phyloP scores from a whole-genome alignment of 805 yeast genomes.

The Yamadazyma nakazawae region DNA sequence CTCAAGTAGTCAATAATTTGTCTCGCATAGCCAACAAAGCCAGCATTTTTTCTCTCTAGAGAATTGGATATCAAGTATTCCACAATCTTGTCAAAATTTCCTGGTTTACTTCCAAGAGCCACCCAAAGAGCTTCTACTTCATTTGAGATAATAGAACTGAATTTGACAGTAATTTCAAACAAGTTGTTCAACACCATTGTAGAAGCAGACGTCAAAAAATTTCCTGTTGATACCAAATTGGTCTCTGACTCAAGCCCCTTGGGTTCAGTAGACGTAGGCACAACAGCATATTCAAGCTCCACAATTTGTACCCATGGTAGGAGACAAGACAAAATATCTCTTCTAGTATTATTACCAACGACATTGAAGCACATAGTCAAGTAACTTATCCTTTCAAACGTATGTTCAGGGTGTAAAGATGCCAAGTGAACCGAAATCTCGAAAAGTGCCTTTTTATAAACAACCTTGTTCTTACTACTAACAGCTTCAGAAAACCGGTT shows the following conservation, averaged over 20 bases:
- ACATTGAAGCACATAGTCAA: slow-evolving; percentile 63
- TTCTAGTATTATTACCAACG: slow-evolving; percentile 57
- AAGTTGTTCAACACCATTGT: slow-evolving; percentile 76
- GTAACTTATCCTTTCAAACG: slow-evolving; percentile 64
- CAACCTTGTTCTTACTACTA: slow-evolving; percentile 72
- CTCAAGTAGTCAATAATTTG: slow-evolving; percentile 81
- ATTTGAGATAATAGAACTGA: slow-evolving; percentile 68
- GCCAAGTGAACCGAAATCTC: slow-evolving; percentile 77
- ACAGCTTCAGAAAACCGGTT: slow-evolving; percentile 66
- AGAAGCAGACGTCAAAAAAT: slow-evolving; percentile 26
- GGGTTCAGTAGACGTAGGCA: neutral
- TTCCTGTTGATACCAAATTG: slow-evolving; percentile 2
- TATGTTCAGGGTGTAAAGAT: slow-evolving; percentile 50
- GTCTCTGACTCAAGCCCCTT: slow-evolving; percentile 6
- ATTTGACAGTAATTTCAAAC: slow-evolving; percentile 79
- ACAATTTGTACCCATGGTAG: slow-evolving; percentile 93
- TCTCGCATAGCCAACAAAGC: slow-evolving; percentile 73
- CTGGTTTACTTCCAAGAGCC: slow-evolving; percentile 72
- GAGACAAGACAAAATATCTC: slow-evolving; percentile 75
- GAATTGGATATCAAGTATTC: slow-evolving; percentile 69
- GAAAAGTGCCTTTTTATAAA: slow-evolving; percentile 82
- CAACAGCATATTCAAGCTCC: slow-evolving; percentile 43
- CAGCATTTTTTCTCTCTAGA: slow-evolving; percentile 63
- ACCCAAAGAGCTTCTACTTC: slow-evolving; percentile 96
- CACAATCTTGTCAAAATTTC: slow-evolving; percentile 69